Conservation (phyloP, 1,284 basidiomycete genomes). For the Uromyces viciae-fabae region DNA sequence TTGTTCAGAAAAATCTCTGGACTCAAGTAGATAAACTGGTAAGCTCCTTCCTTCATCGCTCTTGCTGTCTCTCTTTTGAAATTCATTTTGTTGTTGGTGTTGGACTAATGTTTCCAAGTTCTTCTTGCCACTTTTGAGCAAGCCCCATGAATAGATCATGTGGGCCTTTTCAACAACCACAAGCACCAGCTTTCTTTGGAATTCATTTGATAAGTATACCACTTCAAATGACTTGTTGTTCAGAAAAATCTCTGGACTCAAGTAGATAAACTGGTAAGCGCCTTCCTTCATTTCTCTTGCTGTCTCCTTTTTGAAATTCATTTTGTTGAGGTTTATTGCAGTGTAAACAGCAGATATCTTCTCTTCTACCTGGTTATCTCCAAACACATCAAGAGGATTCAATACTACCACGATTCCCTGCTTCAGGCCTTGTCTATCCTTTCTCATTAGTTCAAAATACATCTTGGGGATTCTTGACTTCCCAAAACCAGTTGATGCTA, state of each 20-base stretch:
- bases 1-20: conserved; percentile 19
- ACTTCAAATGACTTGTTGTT: not conserved
- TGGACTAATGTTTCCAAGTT: too few relatives aligned
- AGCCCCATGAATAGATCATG: conserved; percentile 13
- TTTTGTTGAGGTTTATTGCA: not conserved
- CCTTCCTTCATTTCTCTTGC: not conserved
- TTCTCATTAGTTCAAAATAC: not conserved
- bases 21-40: not conserved
- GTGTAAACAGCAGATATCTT: not conserved
- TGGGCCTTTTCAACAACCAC: conserved; percentile 4
- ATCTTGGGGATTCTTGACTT: not conserved
- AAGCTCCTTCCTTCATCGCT: not conserved
- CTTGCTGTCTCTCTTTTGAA: not conserved
- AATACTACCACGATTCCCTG: not conserved
- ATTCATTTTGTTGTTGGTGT: too few relatives aligned
- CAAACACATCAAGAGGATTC: not conserved
- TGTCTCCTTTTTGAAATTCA: not conserved
- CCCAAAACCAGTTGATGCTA: not conserved
- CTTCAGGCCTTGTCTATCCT: not conserved
- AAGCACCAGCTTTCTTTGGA: not conserved
- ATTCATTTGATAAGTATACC: not conserved
- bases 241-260: not conserved
- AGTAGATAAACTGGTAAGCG: not conserved
- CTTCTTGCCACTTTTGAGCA: not conserved
- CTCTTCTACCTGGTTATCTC: not conserved